These are phyloP conservation scores for Colletotrichum horii DNA, from an alignment of 2,329 filamentous ascomycete genomes.

Conservation along the genomic window DNA sequence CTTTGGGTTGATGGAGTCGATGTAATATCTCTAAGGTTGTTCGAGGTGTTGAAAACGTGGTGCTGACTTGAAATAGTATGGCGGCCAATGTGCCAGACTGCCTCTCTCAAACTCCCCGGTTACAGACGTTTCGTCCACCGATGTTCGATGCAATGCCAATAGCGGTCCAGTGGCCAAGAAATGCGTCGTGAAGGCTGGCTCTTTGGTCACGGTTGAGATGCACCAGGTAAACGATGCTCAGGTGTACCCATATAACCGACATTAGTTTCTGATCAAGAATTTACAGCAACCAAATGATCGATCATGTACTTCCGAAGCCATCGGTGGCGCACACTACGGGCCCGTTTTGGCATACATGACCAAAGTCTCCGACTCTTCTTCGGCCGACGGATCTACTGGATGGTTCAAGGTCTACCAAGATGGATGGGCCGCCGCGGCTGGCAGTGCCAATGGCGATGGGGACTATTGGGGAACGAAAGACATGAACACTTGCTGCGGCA, in stretches of 20 bases:
- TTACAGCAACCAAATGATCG: constrained; percentile 43
- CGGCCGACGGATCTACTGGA: constrained; percentile 44
- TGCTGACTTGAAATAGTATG: constrained; percentile 23
- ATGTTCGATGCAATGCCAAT: constrained; percentile 48
- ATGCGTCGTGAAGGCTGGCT: constrained; percentile 47
- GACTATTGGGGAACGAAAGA: constrained; percentile 21
- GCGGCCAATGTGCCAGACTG: constrained; percentile 13
- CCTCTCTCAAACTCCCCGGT: constrained; percentile 44
- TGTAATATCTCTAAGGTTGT: constrained; percentile 32
- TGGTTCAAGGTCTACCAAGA: constrained; percentile 60
- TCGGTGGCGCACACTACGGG: constrained; percentile 57
- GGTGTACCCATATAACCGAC: background rate
- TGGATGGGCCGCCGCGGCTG: constrained; percentile 33
- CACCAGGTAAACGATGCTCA: constrained; percentile 40
- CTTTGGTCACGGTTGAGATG: constrained; percentile 50
- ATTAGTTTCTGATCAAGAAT: background rate
- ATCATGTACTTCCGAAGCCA: constrained; percentile 49
- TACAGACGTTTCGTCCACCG: constrained; percentile 39
- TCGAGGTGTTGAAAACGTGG: background rate
- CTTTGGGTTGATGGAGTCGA: constrained; percentile 47
- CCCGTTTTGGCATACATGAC: constrained; percentile 54
- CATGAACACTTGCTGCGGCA: constrained; percentile 20
- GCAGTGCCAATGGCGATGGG: constrained; percentile 36
- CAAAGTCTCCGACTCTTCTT: constrained; percentile 51
- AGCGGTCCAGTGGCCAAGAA: constrained; percentile 41